Base-by-base conservation (phyloP, 2,329 filamentous ascomycete species). In the Pseudogymnoascus sp. region DNA sequence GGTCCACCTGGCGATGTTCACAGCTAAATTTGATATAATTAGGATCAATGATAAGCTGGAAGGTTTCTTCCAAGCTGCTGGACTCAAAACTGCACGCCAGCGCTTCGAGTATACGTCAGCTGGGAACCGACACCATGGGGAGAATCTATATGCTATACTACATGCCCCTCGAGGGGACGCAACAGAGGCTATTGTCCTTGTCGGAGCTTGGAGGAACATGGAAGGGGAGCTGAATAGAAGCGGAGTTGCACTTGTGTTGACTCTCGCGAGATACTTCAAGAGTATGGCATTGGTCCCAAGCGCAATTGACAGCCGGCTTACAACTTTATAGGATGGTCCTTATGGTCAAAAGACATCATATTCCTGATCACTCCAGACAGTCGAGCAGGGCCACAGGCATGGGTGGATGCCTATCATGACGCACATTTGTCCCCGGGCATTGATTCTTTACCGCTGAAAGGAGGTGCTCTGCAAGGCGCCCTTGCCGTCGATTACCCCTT, bases 341-440 rank as follows among this genome's bases (percentile, higher is more conserved):
- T 99, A 28, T 99, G 95, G 95, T 97, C 93, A 64, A 99, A 99
- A 76, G 95, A 99, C 74, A 96, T 99, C 68, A 93, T 99, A 64
- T 86, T 99, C 69, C 78, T 99, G 5, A 83, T 99, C 56, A 88
- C 95, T 0, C 88, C 90, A 0, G 95, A 99, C 76, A 96, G 91
- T 74, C 89, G 88, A 64, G 89, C 90, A 10, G 95, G 93, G 0
- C 91, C 92, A 0, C 93, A 98, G 74, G 95, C 95, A 24, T 99
- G 95, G 95, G 91, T 97, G 7, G 93, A 97, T 72, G 95, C 95
- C 1, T 99, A 99, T 75, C 95, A 99, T 75, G 91, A 96, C 74
- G 88, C 90, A 19, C 92, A 97, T 71, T 82, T 89, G 68, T 82
- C 88, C 0, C 77, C 82, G 4, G 83, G 81, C 6, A 87, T 98